phyloP scores from a whole-genome alignment of 202 grass and related monocot species.

The Eragrostis tef region DNA sequence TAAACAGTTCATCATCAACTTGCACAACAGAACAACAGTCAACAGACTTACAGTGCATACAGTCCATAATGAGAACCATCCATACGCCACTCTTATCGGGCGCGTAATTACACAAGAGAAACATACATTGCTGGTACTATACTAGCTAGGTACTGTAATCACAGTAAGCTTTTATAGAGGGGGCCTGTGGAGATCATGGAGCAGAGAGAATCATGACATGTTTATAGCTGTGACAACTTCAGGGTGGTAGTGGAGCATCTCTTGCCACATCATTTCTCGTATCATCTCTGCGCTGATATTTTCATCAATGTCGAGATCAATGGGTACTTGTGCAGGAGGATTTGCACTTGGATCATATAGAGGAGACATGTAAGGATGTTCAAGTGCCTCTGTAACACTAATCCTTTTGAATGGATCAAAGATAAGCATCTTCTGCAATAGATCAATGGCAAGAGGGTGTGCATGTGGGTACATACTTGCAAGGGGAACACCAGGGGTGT shows the following conservation, averaged over 20 bases:
- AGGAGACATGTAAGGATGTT: slow-evolving; percentile 83
- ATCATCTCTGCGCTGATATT: slow-evolving; percentile 77
- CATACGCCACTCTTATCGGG: slow-evolving; percentile 42
- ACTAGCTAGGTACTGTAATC: slow-evolving; percentile 38
- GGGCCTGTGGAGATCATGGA: slow-evolving; percentile 19
- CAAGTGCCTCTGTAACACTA: slow-evolving; percentile 66
- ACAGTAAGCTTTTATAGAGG: neutral
- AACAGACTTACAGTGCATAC: slow-evolving; percentile 42
- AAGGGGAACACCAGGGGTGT: slow-evolving; percentile 70
- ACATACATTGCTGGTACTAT: slow-evolving; percentile 25
- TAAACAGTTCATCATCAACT: neutral
- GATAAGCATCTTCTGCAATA: slow-evolving; percentile 86
- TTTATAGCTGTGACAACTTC: slow-evolving; percentile 55
- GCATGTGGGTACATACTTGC: slow-evolving; percentile 73
- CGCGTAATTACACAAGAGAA: slow-evolving; percentile 50
- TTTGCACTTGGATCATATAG: slow-evolving; percentile 72
- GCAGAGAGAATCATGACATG: slow-evolving; percentile 16
- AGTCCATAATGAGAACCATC: slow-evolving; percentile 45
- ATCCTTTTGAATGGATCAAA: slow-evolving; percentile 84
- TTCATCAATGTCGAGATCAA: slow-evolving; percentile 78
- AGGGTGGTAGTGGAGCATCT: slow-evolving; percentile 87
- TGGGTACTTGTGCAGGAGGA: slow-evolving; percentile 69
- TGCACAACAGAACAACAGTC: slow-evolving; percentile 30
- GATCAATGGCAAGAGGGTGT: slow-evolving; percentile 75
- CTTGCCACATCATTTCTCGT: slow-evolving; percentile 91